These are phyloP conservation scores for Pseudozyma sp. DNA, from an alignment of 1,284 basidiomycete genomes.

Conservation along the genomic window DNA sequence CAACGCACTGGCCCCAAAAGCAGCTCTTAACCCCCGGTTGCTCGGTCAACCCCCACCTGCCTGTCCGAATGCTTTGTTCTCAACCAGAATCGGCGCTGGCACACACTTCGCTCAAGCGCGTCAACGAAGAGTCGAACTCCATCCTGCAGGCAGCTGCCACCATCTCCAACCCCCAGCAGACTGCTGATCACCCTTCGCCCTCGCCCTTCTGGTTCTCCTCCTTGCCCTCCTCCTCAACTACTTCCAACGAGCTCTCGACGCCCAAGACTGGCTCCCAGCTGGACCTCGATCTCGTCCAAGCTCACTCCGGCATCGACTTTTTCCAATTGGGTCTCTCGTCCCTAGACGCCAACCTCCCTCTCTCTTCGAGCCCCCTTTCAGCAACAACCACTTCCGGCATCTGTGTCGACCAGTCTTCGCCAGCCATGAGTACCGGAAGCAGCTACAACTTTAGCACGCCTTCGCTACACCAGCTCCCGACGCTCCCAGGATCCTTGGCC, in stretches of 20 bases:
- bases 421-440: slow-evolving; percentile 34
- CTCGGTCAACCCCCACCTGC: slow-evolving; percentile 1
- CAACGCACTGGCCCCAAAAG: slow-evolving; percentile 5
- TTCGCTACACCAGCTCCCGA: slow-evolving; percentile 29
- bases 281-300: slow-evolving; percentile 17
- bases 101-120: slow-evolving; percentile 33
- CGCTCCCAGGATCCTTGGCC: slow-evolving; percentile 18
- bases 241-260: slow-evolving; percentile 9
- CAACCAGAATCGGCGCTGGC: slow-evolving; percentile 32
- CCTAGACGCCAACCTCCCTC: slow-evolving; percentile 1
- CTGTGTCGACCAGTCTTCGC: slow-evolving; percentile 26
- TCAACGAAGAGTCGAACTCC: slow-evolving; percentile 11
- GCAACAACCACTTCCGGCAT: slow-evolving; percentile 13
- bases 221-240: slow-evolving; percentile 1
- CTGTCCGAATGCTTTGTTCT: slow-evolving; percentile 40
- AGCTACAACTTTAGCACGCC: slow-evolving; percentile 38
- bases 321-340: slow-evolving; percentile 18
- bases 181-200: slow-evolving; percentile 11
- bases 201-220: slow-evolving; percentile 19
- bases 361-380: slow-evolving; percentile 6
- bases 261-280: slow-evolving; percentile 30
- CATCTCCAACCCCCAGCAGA: slow-evolving; percentile 1
- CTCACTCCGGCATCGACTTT: slow-evolving; percentile 14
- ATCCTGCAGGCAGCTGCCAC: background rate
- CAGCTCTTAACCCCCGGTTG: slow-evolving; percentile 12